Conservation (phyloP, 768 basidiomycete species). For the Dacryopinax spathularia region DNA sequence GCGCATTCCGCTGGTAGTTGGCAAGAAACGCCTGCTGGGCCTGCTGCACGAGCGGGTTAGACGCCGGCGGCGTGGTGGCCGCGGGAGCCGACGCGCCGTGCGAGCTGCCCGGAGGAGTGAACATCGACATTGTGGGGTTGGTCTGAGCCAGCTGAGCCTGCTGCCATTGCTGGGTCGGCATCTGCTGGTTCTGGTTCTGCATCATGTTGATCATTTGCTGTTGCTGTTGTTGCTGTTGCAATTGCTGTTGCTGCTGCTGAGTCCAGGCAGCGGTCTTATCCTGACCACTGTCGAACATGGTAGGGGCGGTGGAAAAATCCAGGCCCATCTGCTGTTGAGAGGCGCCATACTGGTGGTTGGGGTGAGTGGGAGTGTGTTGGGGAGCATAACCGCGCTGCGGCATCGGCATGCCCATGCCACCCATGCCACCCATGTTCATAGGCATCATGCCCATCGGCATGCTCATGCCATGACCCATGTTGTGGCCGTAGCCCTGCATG, state of each 20-base stretch:
- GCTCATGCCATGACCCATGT: background rate
- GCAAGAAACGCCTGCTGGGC: conserved; percentile 4
- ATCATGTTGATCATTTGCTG: conserved; percentile 10
- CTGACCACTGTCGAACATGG: conserved; percentile 5
- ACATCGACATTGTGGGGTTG: background rate
- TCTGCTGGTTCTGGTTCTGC: conserved; percentile 12
- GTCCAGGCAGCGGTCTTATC: conserved; percentile 2
- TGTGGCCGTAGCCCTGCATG: background rate
- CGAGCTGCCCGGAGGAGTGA: conserved; percentile 2
- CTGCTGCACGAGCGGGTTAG: conserved; percentile 3
- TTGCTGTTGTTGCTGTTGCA: conserved; percentile 13
- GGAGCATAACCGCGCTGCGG: background rate
- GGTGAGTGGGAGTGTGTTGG: background rate
- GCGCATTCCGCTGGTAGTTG: conserved; percentile 1
- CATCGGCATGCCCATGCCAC: background rate
- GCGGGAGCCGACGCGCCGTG: background rate
- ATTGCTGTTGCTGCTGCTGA: conserved; percentile 9
- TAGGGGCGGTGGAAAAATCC: conserved; percentile 4
- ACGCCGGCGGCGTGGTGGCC: conserved; percentile 1
- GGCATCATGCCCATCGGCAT: conserved; percentile 1
- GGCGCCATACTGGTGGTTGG: background rate
- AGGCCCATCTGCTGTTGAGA: conserved; percentile 4
- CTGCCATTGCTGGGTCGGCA: conserved; percentile 6
- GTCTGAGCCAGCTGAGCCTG: conserved; percentile 4
- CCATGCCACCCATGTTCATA: background rate